phyloP scores from a whole-genome alignment of 768 basidiomycete species.

The Polyporus arcularius region DNA sequence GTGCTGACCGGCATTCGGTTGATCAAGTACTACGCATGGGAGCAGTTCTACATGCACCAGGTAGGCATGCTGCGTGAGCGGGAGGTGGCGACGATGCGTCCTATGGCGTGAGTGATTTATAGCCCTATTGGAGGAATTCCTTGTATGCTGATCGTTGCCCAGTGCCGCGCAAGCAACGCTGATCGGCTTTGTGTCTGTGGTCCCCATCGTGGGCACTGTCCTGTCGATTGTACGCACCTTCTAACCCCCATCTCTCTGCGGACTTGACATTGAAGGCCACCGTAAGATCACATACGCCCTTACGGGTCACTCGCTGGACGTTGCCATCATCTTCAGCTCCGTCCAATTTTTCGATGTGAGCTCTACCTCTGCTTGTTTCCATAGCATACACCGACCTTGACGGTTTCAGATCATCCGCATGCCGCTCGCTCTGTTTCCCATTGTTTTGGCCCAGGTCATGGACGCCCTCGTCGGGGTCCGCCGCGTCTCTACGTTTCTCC shows the following conservation, averaged over 20 bases:
- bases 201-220: conserved; percentile 76
- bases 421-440: conserved; percentile 58
- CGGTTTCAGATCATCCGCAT: conserved; percentile 51
- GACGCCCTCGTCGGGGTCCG: conserved; percentile 82
- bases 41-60: conserved; percentile 73
- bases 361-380: background rate
- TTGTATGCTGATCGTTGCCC: background rate
- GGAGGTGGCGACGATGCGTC: conserved; percentile 63
- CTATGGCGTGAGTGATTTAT: conserved; percentile 28
- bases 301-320: conserved; percentile 60
- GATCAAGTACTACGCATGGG: conserved; percentile 93
- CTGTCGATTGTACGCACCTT: conserved; percentile 55
- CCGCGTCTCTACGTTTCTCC: conserved; percentile 79
- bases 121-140: background rate
- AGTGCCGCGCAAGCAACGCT: conserved; percentile 34
- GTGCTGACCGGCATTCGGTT: conserved; percentile 83
- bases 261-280: background rate
- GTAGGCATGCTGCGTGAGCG: conserved; percentile 65
- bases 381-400: background rate
- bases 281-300: conserved; percentile 62
- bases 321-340: conserved; percentile 81
- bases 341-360: conserved; percentile 85
- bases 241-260: background rate
- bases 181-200: conserved; percentile 47
- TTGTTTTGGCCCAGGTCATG: conserved; percentile 51